Percentiles rank a stretch among this genome's conserved stretches.
These are phyloP conservation scores for Eutrema heterophyllum DNA, from an alignment of 345 rosid genomes.

Conservation along the genomic window DNA sequence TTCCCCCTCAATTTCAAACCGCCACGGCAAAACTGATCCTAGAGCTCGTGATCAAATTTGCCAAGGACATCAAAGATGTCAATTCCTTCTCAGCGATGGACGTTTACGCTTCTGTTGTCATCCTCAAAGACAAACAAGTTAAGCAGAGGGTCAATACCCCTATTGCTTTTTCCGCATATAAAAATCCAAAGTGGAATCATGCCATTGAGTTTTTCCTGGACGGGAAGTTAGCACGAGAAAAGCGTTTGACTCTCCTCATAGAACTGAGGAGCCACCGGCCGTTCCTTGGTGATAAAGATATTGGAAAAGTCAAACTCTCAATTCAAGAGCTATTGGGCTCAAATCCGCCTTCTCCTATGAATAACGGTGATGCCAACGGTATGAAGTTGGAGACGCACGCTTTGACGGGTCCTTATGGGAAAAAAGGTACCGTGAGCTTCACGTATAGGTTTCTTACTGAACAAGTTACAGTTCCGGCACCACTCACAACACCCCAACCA, in stretches of 20 bases:
- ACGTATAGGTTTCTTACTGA: slow-evolving; percentile 46
- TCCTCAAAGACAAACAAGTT: slow-evolving; percentile 39
- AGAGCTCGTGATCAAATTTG: slow-evolving; percentile 38
- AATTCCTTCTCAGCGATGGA: slow-evolving; percentile 67
- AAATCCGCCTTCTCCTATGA: slow-evolving; percentile 7
- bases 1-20: background rate
- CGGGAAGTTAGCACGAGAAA: slow-evolving; percentile 42
- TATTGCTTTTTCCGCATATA: slow-evolving; percentile 36
- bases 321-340: slow-evolving; percentile 47
- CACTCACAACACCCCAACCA: background rate
- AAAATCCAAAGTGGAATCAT: slow-evolving; percentile 60
- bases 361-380: slow-evolving; percentile 12
- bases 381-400: slow-evolving; percentile 46
- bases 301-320: slow-evolving; percentile 61
- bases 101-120: slow-evolving; percentile 52
- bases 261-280: slow-evolving; percentile 54
- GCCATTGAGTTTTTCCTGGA: slow-evolving; percentile 45
- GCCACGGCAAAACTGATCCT: background rate
- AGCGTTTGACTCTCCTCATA: slow-evolving; percentile 40
- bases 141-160: slow-evolving; percentile 42
- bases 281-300: slow-evolving; percentile 53
- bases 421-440: slow-evolving; percentile 54
- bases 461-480: background rate
- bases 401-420: slow-evolving; percentile 43
- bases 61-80: slow-evolving; percentile 54